Base-by-base conservation (phyloP, 371 early-diverging fungal species). In the Rhizomucor miehei region DNA sequence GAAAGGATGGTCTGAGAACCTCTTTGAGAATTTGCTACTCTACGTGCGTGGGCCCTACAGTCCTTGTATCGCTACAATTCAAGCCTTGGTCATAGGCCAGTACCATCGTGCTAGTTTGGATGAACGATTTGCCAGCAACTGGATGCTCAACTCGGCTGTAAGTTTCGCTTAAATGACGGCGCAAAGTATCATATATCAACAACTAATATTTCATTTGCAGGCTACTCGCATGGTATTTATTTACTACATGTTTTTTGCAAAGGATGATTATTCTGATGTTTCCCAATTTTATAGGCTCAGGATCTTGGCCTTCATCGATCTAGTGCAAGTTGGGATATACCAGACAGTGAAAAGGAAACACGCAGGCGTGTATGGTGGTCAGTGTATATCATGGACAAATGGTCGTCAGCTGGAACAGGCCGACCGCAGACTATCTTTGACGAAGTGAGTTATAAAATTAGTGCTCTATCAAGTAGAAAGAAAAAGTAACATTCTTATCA, bases 221-320 rank as follows among this genome's bases (percentile, higher is more conserved):
- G 71, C 64, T 17, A 57, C 65, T 52, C 65, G 73, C 1, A 69
- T 67, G 67, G 63, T 65, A 63, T 34, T 36, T 13, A n/a, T n/a
- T 6, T 19, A 11, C 16, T 19, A 11, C 6, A 19, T 10, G 36
- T 37, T 17, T 21, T 0, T 14, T 41, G 21, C 38, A 40, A 16
- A 40, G 16, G 13, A 11, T 23, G 9, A 20, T 24, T 37, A 14
- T 49, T 17, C 39, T 29, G 12, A n/a, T 14, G 16, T 20, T 16
- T 45, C n/a, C n/a, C 10, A 20, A 20, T 6, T 34, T 34, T 57
- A n/a, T n/a, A 71, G 79, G 85, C 85, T 2, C 84, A 85, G 62
- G 86, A 87, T 62, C 45, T 87, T 51, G 88, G 88, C 16, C 63
- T 87, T 39, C 86, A 87, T 55, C 73, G 88, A 17, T 77, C 80